These are phyloP conservation scores for Diaporthe sp. DNA, from an alignment of 2,329 filamentous ascomycete genomes.

Conservation along the genomic window DNA sequence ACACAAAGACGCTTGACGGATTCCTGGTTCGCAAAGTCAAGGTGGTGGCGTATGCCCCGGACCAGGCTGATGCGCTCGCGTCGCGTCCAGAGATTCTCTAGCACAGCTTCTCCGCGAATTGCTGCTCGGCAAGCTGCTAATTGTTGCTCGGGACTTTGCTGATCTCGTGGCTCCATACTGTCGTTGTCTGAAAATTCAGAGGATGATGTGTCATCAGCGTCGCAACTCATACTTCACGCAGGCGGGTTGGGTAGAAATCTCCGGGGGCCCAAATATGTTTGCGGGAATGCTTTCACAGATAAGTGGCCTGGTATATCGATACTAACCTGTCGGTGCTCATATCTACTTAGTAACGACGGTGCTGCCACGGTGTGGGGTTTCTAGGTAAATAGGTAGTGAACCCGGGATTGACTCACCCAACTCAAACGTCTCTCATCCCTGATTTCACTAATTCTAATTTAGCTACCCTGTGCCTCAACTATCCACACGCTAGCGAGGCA, in stretches of 20 bases:
- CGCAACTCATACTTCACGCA: background rate
- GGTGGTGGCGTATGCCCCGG: constrained; percentile 14
- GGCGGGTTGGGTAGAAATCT: background rate
- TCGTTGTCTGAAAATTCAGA: background rate
- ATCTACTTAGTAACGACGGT: background rate
- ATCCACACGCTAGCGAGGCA: background rate
- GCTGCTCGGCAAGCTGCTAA: constrained; percentile 5
- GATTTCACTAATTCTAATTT: background rate
- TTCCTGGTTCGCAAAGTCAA: background rate
- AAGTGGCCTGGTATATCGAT: background rate
- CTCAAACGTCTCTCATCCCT: background rate
- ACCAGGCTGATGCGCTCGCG: background rate
- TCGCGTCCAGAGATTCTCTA: background rate
- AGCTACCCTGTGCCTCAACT: background rate
- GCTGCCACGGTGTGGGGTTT: background rate
- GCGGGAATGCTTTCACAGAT: background rate
- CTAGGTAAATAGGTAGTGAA: background rate
- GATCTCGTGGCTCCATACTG: background rate
- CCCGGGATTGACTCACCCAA: background rate
- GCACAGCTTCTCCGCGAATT: background rate
- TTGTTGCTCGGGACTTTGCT: background rate
- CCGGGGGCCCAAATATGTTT: background rate
- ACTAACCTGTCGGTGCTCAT: background rate
- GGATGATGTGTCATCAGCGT: background rate
- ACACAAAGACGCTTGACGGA: background rate